These are phyloP conservation scores for Calycina herbarum DNA, from an alignment of 2,329 filamentous ascomycete species.

Conservation along the genomic window DNA sequence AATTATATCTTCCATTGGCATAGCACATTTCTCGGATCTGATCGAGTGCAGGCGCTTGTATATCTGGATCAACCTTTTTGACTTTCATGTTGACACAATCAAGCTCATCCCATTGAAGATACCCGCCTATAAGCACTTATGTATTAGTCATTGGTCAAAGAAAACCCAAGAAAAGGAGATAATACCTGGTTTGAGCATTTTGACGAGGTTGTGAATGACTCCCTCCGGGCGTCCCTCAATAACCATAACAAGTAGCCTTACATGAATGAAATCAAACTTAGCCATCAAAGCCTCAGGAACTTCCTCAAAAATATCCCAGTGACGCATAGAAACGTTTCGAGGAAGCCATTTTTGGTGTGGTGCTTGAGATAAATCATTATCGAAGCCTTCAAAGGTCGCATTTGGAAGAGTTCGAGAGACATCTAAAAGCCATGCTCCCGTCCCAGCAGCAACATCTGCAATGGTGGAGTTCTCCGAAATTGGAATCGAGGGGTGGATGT, in stretches of 20 bases:
- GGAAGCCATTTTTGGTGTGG: conserved; percentile 4
- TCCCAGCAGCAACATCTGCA: conserved; percentile 9
- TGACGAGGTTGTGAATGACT: neutral
- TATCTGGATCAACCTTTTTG: conserved; percentile 1
- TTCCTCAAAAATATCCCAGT: conserved; percentile 6
- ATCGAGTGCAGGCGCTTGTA: neutral
- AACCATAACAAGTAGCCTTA: conserved; percentile 4
- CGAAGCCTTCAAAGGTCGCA: conserved; percentile 6
- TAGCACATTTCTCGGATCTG: conserved; percentile 2
- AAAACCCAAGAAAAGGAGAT: neutral
- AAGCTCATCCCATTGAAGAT: conserved; percentile 12
- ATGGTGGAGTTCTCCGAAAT: neutral
- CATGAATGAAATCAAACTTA: conserved; percentile 11
- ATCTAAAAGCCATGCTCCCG: conserved; percentile 8
- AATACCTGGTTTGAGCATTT: conserved; percentile 12
- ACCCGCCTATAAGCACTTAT: neutral
- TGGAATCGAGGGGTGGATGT: conserved; percentile 8
- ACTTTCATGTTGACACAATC: conserved; percentile 10
- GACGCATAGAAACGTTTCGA: neutral
- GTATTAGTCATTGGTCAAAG: neutral
- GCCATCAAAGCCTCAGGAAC: conserved; percentile 6
- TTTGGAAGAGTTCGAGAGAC: neutral
- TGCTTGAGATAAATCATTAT: conserved; percentile 5
- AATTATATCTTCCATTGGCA: conserved; percentile 3
- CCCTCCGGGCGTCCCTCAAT: neutral